phyloP scores from a whole-genome alignment of 345 rosid species.

The Eucalyptus camaldulensis region DNA sequence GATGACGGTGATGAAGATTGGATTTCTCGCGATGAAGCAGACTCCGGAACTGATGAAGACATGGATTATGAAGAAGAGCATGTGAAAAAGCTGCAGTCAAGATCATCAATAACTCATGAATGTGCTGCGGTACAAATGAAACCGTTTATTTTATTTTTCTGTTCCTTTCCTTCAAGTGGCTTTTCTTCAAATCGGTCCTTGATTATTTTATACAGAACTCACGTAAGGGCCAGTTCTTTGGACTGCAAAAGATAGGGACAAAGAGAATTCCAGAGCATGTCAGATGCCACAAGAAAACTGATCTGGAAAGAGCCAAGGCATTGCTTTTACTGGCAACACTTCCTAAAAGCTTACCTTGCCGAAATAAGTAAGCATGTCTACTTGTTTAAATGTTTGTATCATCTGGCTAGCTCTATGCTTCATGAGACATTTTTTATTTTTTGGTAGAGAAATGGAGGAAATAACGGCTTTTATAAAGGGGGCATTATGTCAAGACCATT shows the following conservation, averaged over 20 bases:
- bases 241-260: conserved; percentile 73
- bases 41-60: conserved; percentile 55
- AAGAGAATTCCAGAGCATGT: conserved; percentile 87
- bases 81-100: conserved; percentile 14
- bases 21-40: conserved; percentile 27
- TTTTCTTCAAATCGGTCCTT: not conserved
- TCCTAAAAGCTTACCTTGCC: conserved; percentile 85
- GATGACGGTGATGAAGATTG: conserved; percentile 73
- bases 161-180: not conserved
- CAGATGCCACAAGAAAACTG: conserved; percentile 76
- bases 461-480: conserved; percentile 67
- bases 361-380: conserved; percentile 42
- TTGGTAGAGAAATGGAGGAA: conserved; percentile 79
- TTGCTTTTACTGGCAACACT: conserved; percentile 67
- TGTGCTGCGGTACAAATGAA: conserved; percentile 54
- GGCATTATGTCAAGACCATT: conserved; percentile 78
- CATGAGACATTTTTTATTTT: not conserved
- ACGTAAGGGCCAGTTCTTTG: conserved; percentile 62
- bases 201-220: conserved; percentile 41
- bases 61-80: conserved; percentile 40
- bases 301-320: conserved; percentile 82
- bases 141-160: not conserved
- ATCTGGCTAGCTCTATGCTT: not conserved
- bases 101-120: conserved; percentile 13
- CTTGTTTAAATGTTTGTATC: not conserved